Conservation (phyloP, 2,329 filamentous ascomycete genomes). For the Aphanoascus verrucosus region DNA sequence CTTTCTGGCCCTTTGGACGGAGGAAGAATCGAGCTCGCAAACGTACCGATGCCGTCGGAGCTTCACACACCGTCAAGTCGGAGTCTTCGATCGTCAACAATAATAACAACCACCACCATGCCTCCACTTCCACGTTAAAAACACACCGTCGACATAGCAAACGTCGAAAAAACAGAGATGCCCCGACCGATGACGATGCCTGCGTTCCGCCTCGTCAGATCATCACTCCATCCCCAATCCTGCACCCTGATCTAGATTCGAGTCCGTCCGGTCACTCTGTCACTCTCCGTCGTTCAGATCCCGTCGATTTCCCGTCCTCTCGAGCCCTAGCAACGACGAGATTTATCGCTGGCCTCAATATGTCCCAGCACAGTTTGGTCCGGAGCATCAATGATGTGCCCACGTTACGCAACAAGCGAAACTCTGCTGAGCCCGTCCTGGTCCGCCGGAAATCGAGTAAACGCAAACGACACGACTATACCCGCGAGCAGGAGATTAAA, state of each 20-base stretch:
- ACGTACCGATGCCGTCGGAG: constrained; percentile 41
- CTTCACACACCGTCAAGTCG: constrained; percentile 22
- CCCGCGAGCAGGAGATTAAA: constrained; percentile 78
- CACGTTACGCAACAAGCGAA: constrained; percentile 48
- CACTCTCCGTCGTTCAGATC: neutral
- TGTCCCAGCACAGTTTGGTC: constrained; percentile 29
- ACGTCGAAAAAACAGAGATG: constrained; percentile 22
- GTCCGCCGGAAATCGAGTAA: constrained; percentile 65
- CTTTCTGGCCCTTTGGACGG: constrained; percentile 73
- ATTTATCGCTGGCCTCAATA: constrained; percentile 20
- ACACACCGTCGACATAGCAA: constrained; percentile 25
- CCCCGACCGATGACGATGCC: constrained; percentile 11
- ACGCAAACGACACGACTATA: constrained; percentile 61
- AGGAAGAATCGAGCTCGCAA: constrained; percentile 57
- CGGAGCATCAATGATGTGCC: constrained; percentile 39
- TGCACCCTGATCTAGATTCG: neutral
- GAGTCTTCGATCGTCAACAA: constrained; percentile 5
- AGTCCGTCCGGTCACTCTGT: neutral
- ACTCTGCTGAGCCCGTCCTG: constrained; percentile 46
- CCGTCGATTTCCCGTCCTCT: neutral
- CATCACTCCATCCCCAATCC: constrained; percentile 5
- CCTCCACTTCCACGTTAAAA: constrained; percentile 18
- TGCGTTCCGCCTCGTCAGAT: constrained; percentile 15
- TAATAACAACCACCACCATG: constrained; percentile 11
- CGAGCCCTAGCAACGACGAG: constrained; percentile 8